These are phyloP conservation scores for Cercospora canescens DNA, from an alignment of 2,329 filamentous ascomycete species.

Conservation along the genomic window DNA sequence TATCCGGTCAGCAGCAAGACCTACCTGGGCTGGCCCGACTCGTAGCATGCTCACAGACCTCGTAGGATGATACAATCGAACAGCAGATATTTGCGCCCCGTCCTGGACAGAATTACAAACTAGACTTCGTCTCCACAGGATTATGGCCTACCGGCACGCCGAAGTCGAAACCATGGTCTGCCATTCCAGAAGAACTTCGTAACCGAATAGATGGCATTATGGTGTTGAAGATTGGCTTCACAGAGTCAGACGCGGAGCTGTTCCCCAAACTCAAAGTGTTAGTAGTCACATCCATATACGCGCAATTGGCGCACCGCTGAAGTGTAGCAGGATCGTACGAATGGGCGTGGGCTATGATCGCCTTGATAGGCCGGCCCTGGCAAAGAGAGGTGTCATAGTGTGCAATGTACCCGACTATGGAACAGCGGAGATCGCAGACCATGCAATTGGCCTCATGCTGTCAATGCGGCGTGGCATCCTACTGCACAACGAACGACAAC, in stretches of 20 bases:
- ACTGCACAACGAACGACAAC: constrained; percentile 33
- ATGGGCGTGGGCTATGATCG: constrained; percentile 38
- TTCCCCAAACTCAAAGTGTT: constrained; percentile 36
- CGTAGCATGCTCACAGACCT: background rate
- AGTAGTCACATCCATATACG: constrained; percentile 10
- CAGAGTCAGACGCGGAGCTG: constrained; percentile 28
- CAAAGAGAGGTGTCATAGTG: constrained; percentile 28
- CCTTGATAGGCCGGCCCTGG: constrained; percentile 31
- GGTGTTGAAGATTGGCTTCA: constrained; percentile 33
- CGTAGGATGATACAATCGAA: constrained; percentile 28
- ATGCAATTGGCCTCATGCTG: constrained; percentile 33
- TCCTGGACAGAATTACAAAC: constrained; percentile 27
- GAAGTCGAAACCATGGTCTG: constrained; percentile 31
- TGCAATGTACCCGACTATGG: constrained; percentile 37
- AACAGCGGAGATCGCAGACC: constrained; percentile 35
- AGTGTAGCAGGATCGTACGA: constrained; percentile 29
- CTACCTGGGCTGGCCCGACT: background rate
- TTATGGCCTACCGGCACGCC: constrained; percentile 28
- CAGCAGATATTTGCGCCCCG: constrained; percentile 31
- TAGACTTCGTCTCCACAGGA: constrained; percentile 27
- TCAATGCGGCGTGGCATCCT: constrained; percentile 33
- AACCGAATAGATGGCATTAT: constrained; percentile 32
- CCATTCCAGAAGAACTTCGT: constrained; percentile 30
- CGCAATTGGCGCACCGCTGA: background rate
- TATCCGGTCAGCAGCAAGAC: constrained; percentile 22